These are phyloP conservation scores for Schoenoplectus triqueter DNA, from an alignment of 202 grass and related monocot genomes.

Conservation along the genomic window DNA sequence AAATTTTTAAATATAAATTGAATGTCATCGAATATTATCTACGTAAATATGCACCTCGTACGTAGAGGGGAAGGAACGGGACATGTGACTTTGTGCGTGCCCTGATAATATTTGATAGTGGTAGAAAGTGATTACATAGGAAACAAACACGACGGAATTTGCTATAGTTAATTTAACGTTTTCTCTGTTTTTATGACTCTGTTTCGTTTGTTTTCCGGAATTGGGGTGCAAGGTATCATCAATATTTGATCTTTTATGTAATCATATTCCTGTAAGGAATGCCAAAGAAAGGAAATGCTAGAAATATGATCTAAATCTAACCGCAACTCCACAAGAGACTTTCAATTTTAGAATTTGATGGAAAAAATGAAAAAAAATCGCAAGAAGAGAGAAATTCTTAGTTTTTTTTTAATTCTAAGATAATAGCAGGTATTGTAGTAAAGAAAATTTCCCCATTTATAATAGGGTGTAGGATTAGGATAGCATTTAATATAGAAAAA, in stretches of 20 bases:
- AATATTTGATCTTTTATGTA: neutral
- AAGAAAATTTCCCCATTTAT: too few relatives aligned
- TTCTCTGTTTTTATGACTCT: neutral
- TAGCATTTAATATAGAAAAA: too few relatives aligned
- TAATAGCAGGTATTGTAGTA: too few relatives aligned
- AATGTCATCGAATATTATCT: too few relatives aligned
- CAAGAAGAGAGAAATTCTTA: neutral
- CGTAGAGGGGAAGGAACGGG: too few relatives aligned
- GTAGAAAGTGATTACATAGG: neutral
- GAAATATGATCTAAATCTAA: neutral
- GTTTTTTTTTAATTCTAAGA: too few relatives aligned
- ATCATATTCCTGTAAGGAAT: neutral
- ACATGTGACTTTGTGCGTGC: too few relatives aligned
- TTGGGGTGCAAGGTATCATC: neutral
- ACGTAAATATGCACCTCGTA: too few relatives aligned
- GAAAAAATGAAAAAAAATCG: neutral
- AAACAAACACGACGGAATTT: neutral
- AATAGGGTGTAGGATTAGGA: too few relatives aligned
- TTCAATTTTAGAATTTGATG: neutral
- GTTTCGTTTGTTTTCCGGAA: neutral
- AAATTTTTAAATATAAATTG: too few relatives aligned
- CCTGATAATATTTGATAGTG: too few relatives aligned
- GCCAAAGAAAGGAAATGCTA: neutral
- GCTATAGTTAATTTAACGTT: neutral
- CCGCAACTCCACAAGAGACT: neutral